These are phyloP conservation scores for Carallia pectinifolia DNA, from an alignment of 345 rosid species.

Conservation along the genomic window DNA sequence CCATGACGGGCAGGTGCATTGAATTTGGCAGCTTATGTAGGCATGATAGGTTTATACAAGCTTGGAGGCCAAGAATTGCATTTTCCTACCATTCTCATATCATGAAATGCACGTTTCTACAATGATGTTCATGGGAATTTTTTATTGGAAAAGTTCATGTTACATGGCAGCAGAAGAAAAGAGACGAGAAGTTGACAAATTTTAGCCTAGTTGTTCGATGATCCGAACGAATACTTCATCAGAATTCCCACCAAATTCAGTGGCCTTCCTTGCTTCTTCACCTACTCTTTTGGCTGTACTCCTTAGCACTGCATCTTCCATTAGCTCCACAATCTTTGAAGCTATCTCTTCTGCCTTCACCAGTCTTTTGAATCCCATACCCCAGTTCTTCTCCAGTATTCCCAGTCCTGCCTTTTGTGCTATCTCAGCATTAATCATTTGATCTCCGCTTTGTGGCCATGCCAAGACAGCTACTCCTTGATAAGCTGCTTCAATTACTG, in stretches of 20 bases:
- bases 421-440: not conserved
- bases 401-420: not conserved
- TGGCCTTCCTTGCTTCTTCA: slow-evolving; percentile 5
- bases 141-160: not conserved
- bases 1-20: not conserved
- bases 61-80: not conserved
- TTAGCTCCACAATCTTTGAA: not conserved
- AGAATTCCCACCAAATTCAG: slow-evolving; percentile 6
- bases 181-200: too few species aligned
- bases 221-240: not conserved
- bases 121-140: too few species aligned
- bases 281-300: not conserved
- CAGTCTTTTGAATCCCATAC: not conserved
- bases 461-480: slow-evolving; percentile 8
- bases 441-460: slow-evolving; percentile 23
- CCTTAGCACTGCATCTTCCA: not conserved
- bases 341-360: not conserved
- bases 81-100: too few species aligned
- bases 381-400: not conserved
- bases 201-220: not conserved
- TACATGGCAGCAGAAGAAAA: too few species aligned
- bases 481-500: slow-evolving; percentile 11
- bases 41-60: not conserved
- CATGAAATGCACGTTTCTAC: too few species aligned
- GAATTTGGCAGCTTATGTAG: not conserved